Evolutionary conservation across 306 rosid genomes (phyloP).

Genomic region (Cucumis melo): DNA sequence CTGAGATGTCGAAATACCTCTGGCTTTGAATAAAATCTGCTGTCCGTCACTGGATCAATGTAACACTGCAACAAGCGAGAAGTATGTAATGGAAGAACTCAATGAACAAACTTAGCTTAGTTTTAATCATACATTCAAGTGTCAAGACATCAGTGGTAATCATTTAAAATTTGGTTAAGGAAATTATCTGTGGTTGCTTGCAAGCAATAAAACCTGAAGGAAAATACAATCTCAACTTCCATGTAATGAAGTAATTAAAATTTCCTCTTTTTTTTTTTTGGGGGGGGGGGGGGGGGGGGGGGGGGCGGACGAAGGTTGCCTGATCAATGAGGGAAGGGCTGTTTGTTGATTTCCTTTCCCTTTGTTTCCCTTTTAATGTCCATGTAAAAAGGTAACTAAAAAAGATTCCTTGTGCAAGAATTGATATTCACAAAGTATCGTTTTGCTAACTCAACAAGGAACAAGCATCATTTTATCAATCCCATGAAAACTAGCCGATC

Average conservation of each 20-base stretch:
- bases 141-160: background rate
- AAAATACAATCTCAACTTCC: background rate
- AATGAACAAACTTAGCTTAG: constrained; percentile 3
- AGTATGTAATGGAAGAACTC: background rate
- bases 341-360: background rate
- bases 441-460: background rate
- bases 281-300: background rate
- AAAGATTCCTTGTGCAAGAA: background rate
- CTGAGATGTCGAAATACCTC: constrained; percentile 65
- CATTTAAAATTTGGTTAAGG: background rate
- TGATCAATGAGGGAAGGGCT: background rate
- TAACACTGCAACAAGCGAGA: constrained; percentile 46
- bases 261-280: background rate
- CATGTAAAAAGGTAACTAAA: background rate
- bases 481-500: background rate
- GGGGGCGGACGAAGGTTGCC: background rate
- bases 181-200: background rate
- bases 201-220: background rate
- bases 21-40: constrained; percentile 77
- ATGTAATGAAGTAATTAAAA: too few species aligned
- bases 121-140: background rate
- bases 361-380: background rate
- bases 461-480: background rate
- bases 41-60: constrained; percentile 39
- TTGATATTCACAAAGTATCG: background rate